Evolutionary conservation across 2,329 filamentous ascomycete species (phyloP).

Genomic region (Sporothrix protearum): DNA sequence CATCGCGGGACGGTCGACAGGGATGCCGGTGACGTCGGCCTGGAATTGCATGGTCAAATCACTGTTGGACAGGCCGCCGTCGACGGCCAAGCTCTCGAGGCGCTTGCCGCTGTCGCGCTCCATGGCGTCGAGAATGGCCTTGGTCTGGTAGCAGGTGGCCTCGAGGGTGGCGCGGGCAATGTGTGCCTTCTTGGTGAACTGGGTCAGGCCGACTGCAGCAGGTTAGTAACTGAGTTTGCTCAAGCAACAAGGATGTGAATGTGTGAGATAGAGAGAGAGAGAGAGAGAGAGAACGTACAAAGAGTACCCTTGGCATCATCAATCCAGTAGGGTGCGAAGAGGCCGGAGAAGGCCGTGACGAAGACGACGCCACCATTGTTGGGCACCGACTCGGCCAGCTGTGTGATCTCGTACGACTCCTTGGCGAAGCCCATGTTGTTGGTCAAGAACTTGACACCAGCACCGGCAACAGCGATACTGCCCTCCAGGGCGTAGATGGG

Average conservation of each 20-base stretch:
- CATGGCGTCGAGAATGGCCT: slow-evolving; percentile 88
- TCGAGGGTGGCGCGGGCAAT: slow-evolving; percentile 86
- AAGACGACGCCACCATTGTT: slow-evolving; percentile 83
- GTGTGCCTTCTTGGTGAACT: slow-evolving; percentile 79
- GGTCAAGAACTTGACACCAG: slow-evolving; percentile 71
- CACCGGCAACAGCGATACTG: slow-evolving; percentile 76
- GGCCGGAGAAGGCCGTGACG: slow-evolving; percentile 84
- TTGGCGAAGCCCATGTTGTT: slow-evolving; percentile 61
- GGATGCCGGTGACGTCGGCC: slow-evolving; percentile 78
- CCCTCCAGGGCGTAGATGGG: slow-evolving; percentile 80
- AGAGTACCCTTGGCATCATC: slow-evolving; percentile 87
- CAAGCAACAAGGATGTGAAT: no score
- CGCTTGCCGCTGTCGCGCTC: slow-evolving; percentile 76
- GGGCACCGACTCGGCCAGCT: slow-evolving; percentile 50
- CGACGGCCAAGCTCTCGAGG: slow-evolving; percentile 72
- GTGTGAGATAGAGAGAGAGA: slow-evolving; percentile 30
- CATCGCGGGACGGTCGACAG: slow-evolving; percentile 80
- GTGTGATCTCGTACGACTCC: slow-evolving; percentile 48
- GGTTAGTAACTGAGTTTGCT: no score
- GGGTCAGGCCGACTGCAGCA: slow-evolving; percentile 67
- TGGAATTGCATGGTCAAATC: slow-evolving; percentile 90
- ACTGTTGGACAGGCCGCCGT: slow-evolving; percentile 86
- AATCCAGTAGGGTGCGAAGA: slow-evolving; percentile 94
- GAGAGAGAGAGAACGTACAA: slow-evolving; percentile 49
- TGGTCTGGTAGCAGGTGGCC: slow-evolving; percentile 88